Conservation (phyloP, 1,284 basidiomycete species). For the Inonotus hispidus region DNA sequence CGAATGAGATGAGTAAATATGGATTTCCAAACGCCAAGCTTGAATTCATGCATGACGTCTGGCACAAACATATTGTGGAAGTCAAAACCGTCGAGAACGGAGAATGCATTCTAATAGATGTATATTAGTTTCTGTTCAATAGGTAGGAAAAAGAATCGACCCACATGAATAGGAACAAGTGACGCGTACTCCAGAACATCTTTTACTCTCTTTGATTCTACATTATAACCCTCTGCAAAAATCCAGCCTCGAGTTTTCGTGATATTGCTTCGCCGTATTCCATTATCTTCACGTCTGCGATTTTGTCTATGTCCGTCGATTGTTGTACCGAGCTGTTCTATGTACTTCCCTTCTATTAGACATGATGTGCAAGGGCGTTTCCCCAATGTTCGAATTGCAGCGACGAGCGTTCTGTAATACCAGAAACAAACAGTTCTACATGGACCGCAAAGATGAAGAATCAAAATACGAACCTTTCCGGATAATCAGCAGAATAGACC, state of each 20-base stretch:
- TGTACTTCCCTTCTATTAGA: conserved; percentile 20
- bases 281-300: conserved; percentile 1
- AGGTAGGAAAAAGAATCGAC: conserved; percentile 10
- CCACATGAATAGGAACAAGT: conserved; percentile 20
- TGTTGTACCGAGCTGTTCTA: conserved; percentile 23
- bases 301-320: conserved; percentile 19
- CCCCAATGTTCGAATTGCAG: conserved; percentile 26
- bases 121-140: not conserved
- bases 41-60: conserved; percentile 27
- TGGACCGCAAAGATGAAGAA: not conserved
- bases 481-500: conserved; percentile 37
- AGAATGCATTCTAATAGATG: conserved; percentile 23
- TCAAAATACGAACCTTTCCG: conserved; percentile 30
- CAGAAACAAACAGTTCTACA: not conserved
- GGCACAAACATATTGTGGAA: conserved; percentile 22
- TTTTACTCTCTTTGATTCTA: conserved; percentile 16
- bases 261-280: conserved; percentile 11
- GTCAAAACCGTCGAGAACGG: conserved; percentile 22
- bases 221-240: conserved; percentile 16
- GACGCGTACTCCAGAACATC: conserved; percentile 14
- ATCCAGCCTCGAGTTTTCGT: conserved; percentile 18
- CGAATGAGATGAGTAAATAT: conserved; percentile 26
- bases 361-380: conserved; percentile 28
- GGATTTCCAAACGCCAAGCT: conserved; percentile 27
- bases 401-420: conserved; percentile 26